Percentiles rank a stretch among this genome's conserved stretches.
These are phyloP conservation scores for Penicillium sp. DNA, from an alignment of 2,329 filamentous ascomycete species.

Conservation along the genomic window DNA sequence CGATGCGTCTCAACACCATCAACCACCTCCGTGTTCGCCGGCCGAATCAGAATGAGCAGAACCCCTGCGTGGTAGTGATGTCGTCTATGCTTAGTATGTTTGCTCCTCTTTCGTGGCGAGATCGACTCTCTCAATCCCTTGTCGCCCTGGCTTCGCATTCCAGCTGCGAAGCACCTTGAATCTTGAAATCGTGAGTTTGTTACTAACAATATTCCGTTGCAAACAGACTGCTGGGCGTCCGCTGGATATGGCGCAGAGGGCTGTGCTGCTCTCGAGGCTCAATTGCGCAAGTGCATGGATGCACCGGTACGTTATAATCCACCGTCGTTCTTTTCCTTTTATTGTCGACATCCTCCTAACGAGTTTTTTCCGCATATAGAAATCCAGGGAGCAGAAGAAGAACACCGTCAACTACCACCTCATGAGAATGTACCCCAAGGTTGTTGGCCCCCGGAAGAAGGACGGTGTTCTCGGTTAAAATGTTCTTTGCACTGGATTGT, in stretches of 20 bases:
- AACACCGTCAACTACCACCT: slow-evolving; percentile 92
- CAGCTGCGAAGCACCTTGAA: neutral
- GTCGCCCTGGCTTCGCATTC: neutral
- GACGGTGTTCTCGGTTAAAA: slow-evolving; percentile 46
- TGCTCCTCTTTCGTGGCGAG: neutral
- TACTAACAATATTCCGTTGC: slow-evolving; percentile 15
- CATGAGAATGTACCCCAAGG: slow-evolving; percentile 69
- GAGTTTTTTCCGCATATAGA: slow-evolving; percentile 44
- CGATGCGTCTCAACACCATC: slow-evolving; percentile 49
- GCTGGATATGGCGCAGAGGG: slow-evolving; percentile 53
- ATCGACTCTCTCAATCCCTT: neutral
- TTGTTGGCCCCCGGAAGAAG: slow-evolving; percentile 70
- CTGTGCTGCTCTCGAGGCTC: slow-evolving; percentile 60
- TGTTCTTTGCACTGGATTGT: slow-evolving; percentile 1
- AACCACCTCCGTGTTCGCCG: slow-evolving; percentile 61
- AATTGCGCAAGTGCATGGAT: slow-evolving; percentile 74
- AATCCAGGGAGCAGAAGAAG: slow-evolving; percentile 59
- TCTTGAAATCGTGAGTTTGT: neutral
- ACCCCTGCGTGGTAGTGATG: slow-evolving; percentile 68
- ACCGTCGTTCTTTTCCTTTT: slow-evolving; percentile 2
- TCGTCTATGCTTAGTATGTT: slow-evolving; percentile 63
- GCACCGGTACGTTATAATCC: slow-evolving; percentile 57
- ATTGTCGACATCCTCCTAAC: neutral
- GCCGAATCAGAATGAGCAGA: slow-evolving; percentile 61
- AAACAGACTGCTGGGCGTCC: slow-evolving; percentile 49